phyloP scores from a whole-genome alignment of 768 basidiomycete species.

The Paxillus involutus region DNA sequence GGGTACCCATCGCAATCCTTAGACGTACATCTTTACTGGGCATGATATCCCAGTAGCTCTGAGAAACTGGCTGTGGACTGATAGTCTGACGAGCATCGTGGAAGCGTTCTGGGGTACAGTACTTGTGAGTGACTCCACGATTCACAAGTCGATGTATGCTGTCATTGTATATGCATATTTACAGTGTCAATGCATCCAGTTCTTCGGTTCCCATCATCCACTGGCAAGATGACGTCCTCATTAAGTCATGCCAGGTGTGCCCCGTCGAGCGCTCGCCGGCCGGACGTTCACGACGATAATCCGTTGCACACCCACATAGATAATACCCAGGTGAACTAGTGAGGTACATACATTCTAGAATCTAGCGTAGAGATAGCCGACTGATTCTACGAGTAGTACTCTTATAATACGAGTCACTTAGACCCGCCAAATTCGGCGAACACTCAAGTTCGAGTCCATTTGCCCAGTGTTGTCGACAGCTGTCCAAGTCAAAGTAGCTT shows the following conservation, averaged over 20 bases:
- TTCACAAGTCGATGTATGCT: too few relatives aligned
- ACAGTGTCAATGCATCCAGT: too few relatives aligned
- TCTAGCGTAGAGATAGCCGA: too few relatives aligned
- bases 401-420: not conserved
- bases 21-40: constrained; percentile 14
- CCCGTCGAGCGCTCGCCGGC: too few relatives aligned
- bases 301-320: too few relatives aligned
- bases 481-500: constrained; percentile 32
- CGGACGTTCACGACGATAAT: too few relatives aligned
- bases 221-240: too few relatives aligned
- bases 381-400: not conserved
- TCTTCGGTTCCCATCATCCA: too few relatives aligned
- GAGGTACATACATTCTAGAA: too few relatives aligned
- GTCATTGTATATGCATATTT: too few relatives aligned
- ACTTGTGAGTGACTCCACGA: not conserved
- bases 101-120: not conserved
- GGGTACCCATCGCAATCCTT: not conserved
- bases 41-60: not conserved
- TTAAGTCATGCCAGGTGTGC: too few relatives aligned
- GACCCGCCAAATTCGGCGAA: not conserved
- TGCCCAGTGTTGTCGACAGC: not conserved
- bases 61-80: not conserved
- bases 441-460: not conserved
- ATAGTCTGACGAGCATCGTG: constrained; percentile 13
- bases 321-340: too few relatives aligned